Base-by-base conservation (phyloP, 2,329 filamentous ascomycete species). In the Emericellopsis atlantica region DNA sequence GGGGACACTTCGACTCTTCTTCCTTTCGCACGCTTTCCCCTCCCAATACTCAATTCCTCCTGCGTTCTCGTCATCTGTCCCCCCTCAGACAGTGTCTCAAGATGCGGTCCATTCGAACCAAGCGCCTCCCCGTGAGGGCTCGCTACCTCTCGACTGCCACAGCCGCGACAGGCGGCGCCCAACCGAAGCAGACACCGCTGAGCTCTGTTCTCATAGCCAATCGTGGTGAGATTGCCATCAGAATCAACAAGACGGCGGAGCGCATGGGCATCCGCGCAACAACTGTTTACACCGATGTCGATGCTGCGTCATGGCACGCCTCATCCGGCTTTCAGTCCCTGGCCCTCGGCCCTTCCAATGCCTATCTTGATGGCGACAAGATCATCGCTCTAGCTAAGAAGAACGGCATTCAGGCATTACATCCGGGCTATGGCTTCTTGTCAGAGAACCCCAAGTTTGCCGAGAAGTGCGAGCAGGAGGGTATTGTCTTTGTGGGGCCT, bases 391-490 rank as follows among this genome's bases (percentile, higher is more conserved):
- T 95, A 44, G 92, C 90, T 12, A 88, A 89, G 64, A 71, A 83
- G 52, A 77, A 90, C 54, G 84, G 84, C 35, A 95, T 93, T 53
- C 78, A 90, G 57, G 90, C 87, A 5, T 81, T 98, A 49, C 92
- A 98, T 60, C 92, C 92, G 0, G 92, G 92, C 21, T 98, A 98
- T 65, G 92, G 92, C 35, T 98, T 94, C 55, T 66, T 96, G 48
- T 93, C 85, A 46, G 92, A 98, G 65, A 98, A 98, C 61, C 81
- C 90, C 7, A 77, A 72, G 6, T 98, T 98, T 58, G 92, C 92
- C 4, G 78, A 79, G 52, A 81, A 85, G 57, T 96, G 90, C 58
- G 82, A 84, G 51, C 80, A 92, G 51, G 89, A 89, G 36, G 92
- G 92, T 10, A 74, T 98, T 48, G 81, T 90, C 42, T 98, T 98